These are phyloP conservation scores for Dryadomyces quercus-mongolicae DNA, from an alignment of 2,329 filamentous ascomycete species.

Conservation along the genomic window DNA sequence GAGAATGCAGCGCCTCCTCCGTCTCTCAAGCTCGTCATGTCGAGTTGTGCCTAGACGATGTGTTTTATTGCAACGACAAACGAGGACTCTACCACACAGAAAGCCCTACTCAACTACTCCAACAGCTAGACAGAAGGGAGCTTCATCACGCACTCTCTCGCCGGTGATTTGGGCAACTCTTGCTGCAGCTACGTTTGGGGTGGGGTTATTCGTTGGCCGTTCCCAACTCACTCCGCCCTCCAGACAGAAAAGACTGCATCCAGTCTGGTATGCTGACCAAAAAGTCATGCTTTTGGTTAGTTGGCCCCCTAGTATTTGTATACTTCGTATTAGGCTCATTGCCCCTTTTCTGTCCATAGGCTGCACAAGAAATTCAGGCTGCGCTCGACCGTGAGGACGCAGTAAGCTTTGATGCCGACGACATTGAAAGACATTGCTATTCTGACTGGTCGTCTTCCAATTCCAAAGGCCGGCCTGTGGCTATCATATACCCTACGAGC, in stretches of 20 bases:
- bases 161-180: neutral
- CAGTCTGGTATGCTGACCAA: neutral
- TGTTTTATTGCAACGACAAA: too few species aligned
- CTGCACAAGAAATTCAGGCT: conserved; percentile 39
- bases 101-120: too few species aligned
- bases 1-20: neutral
- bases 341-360: conserved; percentile 27
- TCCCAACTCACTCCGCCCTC: too few species aligned
- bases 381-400: conserved; percentile 40
- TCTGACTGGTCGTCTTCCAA: conserved; percentile 63
- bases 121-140: neutral
- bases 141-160: neutral
- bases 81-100: too few species aligned
- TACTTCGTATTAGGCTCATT: too few species aligned
- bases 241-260: neutral
- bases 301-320: neutral
- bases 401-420: conserved; percentile 52
- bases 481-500: conserved; percentile 50
- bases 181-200: neutral
- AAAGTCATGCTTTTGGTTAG: neutral
- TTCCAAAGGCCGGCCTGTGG: conserved; percentile 48
- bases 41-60: too few species aligned
- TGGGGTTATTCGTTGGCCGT: neutral
- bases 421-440: conserved; percentile 51
- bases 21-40: neutral